A percentile compares a stretch with the other conserved stretches of the same genome.
Conservation (phyloP, 208 protist species). For the Trypanosoma mega region DNA sequence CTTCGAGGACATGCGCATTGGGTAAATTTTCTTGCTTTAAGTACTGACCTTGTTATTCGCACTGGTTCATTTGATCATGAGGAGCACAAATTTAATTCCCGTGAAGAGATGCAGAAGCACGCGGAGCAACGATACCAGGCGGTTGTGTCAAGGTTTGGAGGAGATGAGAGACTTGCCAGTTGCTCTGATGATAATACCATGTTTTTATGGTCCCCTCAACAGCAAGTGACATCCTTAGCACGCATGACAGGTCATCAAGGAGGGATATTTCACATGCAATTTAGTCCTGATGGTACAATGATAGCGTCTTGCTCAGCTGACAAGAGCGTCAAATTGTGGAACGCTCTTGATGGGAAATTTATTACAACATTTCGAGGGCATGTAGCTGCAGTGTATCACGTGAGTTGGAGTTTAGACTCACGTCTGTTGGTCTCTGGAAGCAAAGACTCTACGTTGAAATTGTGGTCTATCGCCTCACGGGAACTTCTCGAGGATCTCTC, state of each 20-base stretch:
- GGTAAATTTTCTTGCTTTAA: constrained; percentile 98
- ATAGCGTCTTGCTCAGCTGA: constrained; percentile 98
- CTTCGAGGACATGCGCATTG: constrained; percentile 98
- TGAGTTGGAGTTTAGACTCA: constrained; percentile 95
- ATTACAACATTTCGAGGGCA: constrained; percentile 95
- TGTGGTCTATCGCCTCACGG: constrained; percentile 92
- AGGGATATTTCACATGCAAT: constrained; percentile 94
- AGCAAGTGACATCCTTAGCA: constrained; percentile 77
- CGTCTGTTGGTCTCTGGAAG: constrained; percentile 94
- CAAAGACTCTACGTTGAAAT: constrained; percentile 97
- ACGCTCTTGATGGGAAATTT: constrained; percentile 89
- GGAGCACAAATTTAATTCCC: constrained; percentile 53
- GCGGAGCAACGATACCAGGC: constrained; percentile 81
- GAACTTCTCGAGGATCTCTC: constrained; percentile 96
- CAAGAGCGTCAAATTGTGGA: constrained; percentile 98
- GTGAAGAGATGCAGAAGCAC: constrained; percentile 53
- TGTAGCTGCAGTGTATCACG: constrained; percentile 97
- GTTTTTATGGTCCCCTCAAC: constrained; percentile 95
- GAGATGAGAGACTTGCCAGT: constrained; percentile 91
- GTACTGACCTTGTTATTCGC: constrained; percentile 96
- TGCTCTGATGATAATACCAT: constrained; percentile 98
- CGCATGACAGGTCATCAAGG: constrained; percentile 94
- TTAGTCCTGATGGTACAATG: constrained; percentile 96
- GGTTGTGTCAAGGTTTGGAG: constrained; percentile 62
- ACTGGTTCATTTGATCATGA: constrained; percentile 96